These are phyloP conservation scores for Rhodotorula diobovata DNA, from an alignment of 768 basidiomycete genomes.

Conservation along the genomic window DNA sequence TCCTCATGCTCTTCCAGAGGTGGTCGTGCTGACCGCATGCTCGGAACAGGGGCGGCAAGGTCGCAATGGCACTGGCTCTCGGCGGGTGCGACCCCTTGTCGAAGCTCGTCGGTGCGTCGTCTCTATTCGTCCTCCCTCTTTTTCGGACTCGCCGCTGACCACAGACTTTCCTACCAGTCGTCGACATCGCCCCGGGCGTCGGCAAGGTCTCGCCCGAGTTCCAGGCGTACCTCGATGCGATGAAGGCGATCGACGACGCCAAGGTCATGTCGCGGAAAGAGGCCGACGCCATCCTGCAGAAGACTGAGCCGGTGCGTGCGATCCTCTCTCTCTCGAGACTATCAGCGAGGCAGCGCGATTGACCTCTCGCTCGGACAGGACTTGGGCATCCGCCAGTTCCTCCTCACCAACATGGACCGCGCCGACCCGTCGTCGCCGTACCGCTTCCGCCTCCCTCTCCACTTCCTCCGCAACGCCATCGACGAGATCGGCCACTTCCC, in stretches of 20 bases:
- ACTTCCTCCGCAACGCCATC: conserved; percentile 61
- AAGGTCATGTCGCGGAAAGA: conserved; percentile 61
- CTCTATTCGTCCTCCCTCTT: conserved; percentile 44
- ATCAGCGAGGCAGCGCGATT: neutral
- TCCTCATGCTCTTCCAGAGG: too few species aligned
- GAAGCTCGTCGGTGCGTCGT: conserved; percentile 35
- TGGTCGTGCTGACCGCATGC: too few species aligned
- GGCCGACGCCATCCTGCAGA: conserved; percentile 62
- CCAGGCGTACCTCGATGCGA: conserved; percentile 61
- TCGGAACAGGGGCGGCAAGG: conserved; percentile 52
- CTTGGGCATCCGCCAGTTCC: conserved; percentile 67
- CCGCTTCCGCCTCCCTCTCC: conserved; percentile 70
- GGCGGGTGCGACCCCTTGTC: conserved; percentile 46
- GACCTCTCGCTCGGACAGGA: conserved; percentile 58
- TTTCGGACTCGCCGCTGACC: neutral
- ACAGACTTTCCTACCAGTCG: conserved; percentile 49
- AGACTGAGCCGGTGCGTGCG: conserved; percentile 60
- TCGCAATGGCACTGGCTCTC: conserved; percentile 67
- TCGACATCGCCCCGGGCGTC: conserved; percentile 72
- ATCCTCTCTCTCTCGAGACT: neutral
- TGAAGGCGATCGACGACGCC: conserved; percentile 66
- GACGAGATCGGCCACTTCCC: conserved; percentile 73
- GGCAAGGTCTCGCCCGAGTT: conserved; percentile 62
- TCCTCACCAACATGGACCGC: conserved; percentile 70
- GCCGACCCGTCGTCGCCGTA: conserved; percentile 47